Percentiles rank a stretch among this genome's conserved stretches.
Conservation (phyloP, 2,329 filamentous ascomycete genomes). For the Annulohypoxylon truncatum region DNA sequence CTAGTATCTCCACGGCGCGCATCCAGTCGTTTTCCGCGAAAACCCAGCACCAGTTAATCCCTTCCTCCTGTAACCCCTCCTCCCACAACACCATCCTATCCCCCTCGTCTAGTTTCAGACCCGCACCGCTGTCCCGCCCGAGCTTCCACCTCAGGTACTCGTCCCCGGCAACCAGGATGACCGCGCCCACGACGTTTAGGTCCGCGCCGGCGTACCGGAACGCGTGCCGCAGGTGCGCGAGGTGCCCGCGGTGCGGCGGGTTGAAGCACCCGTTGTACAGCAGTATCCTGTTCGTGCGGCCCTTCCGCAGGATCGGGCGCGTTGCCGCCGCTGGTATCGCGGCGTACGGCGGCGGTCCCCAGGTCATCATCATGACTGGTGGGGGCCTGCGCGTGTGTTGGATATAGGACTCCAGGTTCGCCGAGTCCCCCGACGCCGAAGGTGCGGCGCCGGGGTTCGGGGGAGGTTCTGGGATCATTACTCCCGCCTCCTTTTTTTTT, state of each 20-base stretch:
- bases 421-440: no score
- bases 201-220: conserved; percentile 46
- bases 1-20: not conserved
- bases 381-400: no score
- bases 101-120: conserved; percentile 38
- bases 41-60: conserved; percentile 25
- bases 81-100: conserved; percentile 47
- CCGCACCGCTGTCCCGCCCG: not conserved
- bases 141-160: conserved; percentile 42
- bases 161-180: conserved; percentile 49
- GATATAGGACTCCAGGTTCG: no score
- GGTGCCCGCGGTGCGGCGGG: conserved; percentile 53
- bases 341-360: no score
- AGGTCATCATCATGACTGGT: no score
- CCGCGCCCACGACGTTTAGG: conserved; percentile 48
- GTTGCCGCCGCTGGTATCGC: no score
- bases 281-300: conserved; percentile 44
- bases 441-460: no score
- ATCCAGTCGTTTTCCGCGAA: conserved; percentile 18
- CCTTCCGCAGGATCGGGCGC: conserved; percentile 8
- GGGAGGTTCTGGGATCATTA: not conserved
- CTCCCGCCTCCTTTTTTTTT: not conserved
- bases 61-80: not conserved
- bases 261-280: conserved; percentile 55
- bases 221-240: conserved; percentile 49